phyloP scores from a whole-genome alignment of 805 yeast species.

The Ogataea angusta region DNA sequence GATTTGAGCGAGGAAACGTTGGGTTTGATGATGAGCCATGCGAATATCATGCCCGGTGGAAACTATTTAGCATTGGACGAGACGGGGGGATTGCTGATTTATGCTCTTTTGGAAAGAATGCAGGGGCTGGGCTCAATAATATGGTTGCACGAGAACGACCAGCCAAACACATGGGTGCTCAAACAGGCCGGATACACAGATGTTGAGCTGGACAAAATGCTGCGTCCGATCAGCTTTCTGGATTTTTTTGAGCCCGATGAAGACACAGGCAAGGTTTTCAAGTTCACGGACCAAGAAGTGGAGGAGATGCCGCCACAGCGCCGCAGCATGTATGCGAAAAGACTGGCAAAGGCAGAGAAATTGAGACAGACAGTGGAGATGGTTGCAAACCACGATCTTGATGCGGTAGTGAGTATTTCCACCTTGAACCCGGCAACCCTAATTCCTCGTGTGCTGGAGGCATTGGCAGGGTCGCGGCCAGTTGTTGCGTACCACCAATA shows the following conservation, averaged over 20 bases:
- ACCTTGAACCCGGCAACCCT: slow-evolving; percentile 68
- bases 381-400: slow-evolving; percentile 56
- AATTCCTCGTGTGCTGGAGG: slow-evolving; percentile 58
- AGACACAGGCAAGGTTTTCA: slow-evolving; percentile 42
- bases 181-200: slow-evolving; percentile 63
- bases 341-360: slow-evolving; percentile 54
- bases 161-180: slow-evolving; percentile 73
- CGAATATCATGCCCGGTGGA: slow-evolving; percentile 87
- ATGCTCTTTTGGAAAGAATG: slow-evolving; percentile 89
- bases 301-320: slow-evolving; percentile 55
- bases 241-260: slow-evolving; percentile 80
- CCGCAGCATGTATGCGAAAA: slow-evolving; percentile 63
- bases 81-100: slow-evolving; percentile 86
- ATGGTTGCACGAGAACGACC: slow-evolving; percentile 88
- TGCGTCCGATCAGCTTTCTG: slow-evolving; percentile 69
- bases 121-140: slow-evolving; percentile 68
- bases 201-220: slow-evolving; percentile 48
- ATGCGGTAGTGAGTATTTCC: slow-evolving; percentile 70
- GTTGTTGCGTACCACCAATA: slow-evolving; percentile 76
- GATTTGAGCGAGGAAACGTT: slow-evolving; percentile 84
- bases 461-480: slow-evolving; percentile 82
- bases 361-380: slow-evolving; percentile 48
- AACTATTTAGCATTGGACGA: slow-evolving; percentile 86
- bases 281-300: slow-evolving; percentile 50
- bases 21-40: slow-evolving; percentile 73